phyloP scores from a whole-genome alignment of 345 rosid species.

The Melastoma malabathricum region DNA sequence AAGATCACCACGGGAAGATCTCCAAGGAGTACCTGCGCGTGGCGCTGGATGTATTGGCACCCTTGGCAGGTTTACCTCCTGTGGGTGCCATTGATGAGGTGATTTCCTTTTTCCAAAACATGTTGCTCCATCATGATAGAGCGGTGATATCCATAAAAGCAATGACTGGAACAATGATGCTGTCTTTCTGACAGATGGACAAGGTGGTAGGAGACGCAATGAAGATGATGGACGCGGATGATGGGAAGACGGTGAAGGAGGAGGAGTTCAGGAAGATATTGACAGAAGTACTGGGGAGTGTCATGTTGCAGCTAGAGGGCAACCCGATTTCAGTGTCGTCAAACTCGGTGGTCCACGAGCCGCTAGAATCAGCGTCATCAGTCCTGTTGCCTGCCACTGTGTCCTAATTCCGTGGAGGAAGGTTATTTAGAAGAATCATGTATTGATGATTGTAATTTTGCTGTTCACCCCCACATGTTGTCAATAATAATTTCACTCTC shows the following conservation, averaged over 20 bases:
- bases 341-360: conserved; percentile 89
- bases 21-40: conserved; percentile 49
- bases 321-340: conserved; percentile 56
- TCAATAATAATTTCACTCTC: too few relatives aligned
- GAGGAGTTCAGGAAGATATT: conserved; percentile 76
- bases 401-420: not conserved
- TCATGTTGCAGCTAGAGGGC: conserved; percentile 77
- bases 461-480: too few relatives aligned
- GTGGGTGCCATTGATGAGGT: conserved; percentile 74
- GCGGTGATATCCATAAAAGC: too few relatives aligned
- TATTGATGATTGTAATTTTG: too few relatives aligned
- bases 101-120: conserved; percentile 3
- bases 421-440: not conserved
- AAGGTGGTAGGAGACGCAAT: conserved; percentile 34
- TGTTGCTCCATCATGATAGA: too few relatives aligned
- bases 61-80: conserved; percentile 78
- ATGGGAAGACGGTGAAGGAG: conserved; percentile 62
- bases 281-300: conserved; percentile 58
- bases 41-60: conserved; percentile 55
- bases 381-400: conserved; percentile 33
- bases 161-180: too few relatives aligned
- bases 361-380: conserved; percentile 45
- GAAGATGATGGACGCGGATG: conserved; percentile 53
- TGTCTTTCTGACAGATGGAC: conserved; percentile 41
- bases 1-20: conserved; percentile 56